Evolutionary conservation across 257 asterid species (phyloP).

Genomic region (Solanum arcanum): DNA sequence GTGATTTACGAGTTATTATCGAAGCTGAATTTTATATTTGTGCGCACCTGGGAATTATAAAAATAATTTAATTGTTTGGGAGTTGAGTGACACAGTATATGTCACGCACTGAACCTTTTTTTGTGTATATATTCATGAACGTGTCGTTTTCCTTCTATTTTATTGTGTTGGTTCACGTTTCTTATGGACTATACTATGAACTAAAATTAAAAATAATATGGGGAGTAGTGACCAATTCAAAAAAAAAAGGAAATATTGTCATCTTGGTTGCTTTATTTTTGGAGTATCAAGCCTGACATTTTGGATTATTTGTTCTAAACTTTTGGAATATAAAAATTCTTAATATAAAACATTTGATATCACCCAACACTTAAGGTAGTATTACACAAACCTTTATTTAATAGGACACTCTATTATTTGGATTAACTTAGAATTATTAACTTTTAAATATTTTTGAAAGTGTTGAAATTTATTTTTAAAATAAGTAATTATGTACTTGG

Average conservation of each 20-base stretch:
- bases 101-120: neutral
- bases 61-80: neutral
- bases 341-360: too few relatives aligned
- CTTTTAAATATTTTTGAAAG: too few relatives aligned
- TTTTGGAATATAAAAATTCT: neutral
- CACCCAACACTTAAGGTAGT: too few relatives aligned
- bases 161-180: neutral
- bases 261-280: neutral
- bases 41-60: too few relatives aligned
- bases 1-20: too few relatives aligned
- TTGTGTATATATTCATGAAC: neutral
- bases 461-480: too few relatives aligned
- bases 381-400: too few relatives aligned
- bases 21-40: too few relatives aligned
- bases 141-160: neutral
- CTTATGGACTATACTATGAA: neutral
- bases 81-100: neutral
- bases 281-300: neutral
- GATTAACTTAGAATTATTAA: too few relatives aligned
- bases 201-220: neutral
- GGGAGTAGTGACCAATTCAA: neutral
- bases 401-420: too few relatives aligned
- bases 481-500: too few relatives aligned
- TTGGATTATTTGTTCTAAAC: neutral
- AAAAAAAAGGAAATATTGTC: neutral